A percentile compares a stretch with the other conserved stretches of the same genome.
phyloP scores from a whole-genome alignment of 139 green algal genomes.

The Haematococcus lacustris region DNA sequence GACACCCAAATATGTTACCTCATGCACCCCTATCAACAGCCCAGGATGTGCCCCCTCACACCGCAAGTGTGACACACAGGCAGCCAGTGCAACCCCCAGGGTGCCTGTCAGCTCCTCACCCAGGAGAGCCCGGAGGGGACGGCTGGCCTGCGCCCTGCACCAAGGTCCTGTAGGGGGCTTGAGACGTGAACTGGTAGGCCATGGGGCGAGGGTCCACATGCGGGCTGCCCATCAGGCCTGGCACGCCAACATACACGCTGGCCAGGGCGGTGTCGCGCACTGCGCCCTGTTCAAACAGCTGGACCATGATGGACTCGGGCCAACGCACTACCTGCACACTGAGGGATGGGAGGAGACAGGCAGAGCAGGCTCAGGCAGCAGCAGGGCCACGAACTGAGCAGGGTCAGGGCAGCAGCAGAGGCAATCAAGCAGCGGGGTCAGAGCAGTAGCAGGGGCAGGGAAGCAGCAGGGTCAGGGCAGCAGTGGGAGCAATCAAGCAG shows the following conservation, averaged over 20 bases:
- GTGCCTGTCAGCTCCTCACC: background rate
- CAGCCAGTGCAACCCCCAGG: too few species aligned
- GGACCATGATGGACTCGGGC: conserved; percentile 36
- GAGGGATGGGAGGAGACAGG: background rate
- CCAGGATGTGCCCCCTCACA: too few species aligned
- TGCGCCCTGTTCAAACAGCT: conserved; percentile 35
- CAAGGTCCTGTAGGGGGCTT: conserved; percentile 18
- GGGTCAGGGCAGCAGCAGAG: too few species aligned
- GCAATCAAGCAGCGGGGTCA: too few species aligned
- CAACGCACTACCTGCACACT: conserved; percentile 37
- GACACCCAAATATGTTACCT: too few species aligned
- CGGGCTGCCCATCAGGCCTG: conserved; percentile 29
- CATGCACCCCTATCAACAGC: too few species aligned
- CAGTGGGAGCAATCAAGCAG: too few species aligned
- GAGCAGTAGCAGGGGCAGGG: too few species aligned
- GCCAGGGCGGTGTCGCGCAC: conserved; percentile 20
- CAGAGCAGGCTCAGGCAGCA: too few species aligned
- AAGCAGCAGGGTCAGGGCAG: too few species aligned
- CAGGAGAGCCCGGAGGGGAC: conserved; percentile 1
- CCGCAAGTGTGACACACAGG: too few species aligned
- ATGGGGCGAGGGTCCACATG: conserved; percentile 34
- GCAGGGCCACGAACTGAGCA: too few species aligned
- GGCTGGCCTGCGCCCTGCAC: background rate
- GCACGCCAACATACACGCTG: conserved; percentile 31
- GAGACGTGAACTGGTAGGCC: conserved; percentile 37